Evolutionary conservation across 768 basidiomycete genomes (phyloP), one percentile per base, ranked within the genome.

Genomic region (Plicaturopsis crispa): DNA sequence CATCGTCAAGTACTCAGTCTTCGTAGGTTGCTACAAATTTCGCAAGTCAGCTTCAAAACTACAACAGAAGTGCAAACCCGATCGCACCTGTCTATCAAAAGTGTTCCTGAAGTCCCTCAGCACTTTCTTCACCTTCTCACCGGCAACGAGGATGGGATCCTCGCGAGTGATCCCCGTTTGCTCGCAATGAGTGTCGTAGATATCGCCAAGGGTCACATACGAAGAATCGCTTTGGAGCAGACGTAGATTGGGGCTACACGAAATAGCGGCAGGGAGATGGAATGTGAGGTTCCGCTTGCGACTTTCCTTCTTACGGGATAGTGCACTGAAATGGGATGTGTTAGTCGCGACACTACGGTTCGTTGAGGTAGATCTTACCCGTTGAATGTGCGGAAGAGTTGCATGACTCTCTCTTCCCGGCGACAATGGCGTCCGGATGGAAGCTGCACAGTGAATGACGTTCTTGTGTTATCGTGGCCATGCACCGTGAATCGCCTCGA

Each of bases 311-410:
- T 91, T 85, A 41, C 86, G 81, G 35, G 67, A 66, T 36, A 99
- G 65, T 18, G 86, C 84, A 17, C 94, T 96, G 40, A 14, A 12
- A 39, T 40, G 20, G 32, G 38, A 48, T 34, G 8, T 36, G 24
- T 14, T 11, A 39, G 4, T 24, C 24, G 23, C 24, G 20, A 38
- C 13, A 43, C 30, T n/a, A 43, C 20, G 11, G 13, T 41, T 24
- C 32, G 31, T 11, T 8, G 13, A 13, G 12, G 13, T 12, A 23
- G 14, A 10, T 54, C 76, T 30, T 45, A 93, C 92, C 80, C 78
- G 52, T 96, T 97, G 62, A 98, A 87, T 39, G 84, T 87, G n/a
- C 96, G 78, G 63, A 94, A 85, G 14, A 96, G 63, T 51, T 97
- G 91, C 59, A 85, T 84, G 31, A 94, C 78, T 35, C 88, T 71